A percentile compares a stretch with the other conserved stretches of the same genome.
Conservation (phyloP, 176 grass and related monocot species). For the Lolium perenne region DNA sequence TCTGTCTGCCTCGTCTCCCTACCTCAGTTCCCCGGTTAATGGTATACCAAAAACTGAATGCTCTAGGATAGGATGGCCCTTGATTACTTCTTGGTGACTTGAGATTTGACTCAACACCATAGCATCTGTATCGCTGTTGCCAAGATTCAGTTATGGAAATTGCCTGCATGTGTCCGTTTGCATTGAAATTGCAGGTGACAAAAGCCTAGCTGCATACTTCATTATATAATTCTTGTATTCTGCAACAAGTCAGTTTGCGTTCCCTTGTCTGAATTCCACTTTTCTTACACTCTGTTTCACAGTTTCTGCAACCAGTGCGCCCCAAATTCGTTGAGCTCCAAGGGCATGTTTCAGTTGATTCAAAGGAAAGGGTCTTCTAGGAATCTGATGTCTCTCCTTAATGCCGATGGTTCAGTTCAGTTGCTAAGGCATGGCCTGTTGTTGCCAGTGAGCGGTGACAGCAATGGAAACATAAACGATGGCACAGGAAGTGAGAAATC, state of each 20-base stretch:
- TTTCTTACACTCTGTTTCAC: not conserved
- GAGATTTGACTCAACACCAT: not conserved
- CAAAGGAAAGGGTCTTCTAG: conserved; percentile 76
- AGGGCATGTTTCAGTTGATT: conserved; percentile 91
- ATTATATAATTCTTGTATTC: too few relatives aligned
- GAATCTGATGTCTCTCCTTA: conserved; percentile 81
- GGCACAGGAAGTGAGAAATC: not conserved
- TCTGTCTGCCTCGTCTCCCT: too few relatives aligned
- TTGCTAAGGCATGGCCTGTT: conserved; percentile 76
- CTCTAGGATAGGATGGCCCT: too few relatives aligned
- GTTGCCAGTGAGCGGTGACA: conserved; percentile 36
- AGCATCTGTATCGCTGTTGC: too few relatives aligned
- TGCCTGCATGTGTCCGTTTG: too few relatives aligned
- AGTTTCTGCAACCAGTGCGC: conserved; percentile 26
- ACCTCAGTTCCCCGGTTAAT: too few relatives aligned
- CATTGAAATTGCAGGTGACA: not conserved
- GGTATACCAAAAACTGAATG: too few relatives aligned
- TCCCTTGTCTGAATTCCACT: not conserved
- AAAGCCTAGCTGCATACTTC: too few relatives aligned
- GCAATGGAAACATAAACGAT: conserved; percentile 21
- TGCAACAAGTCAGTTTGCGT: not conserved
- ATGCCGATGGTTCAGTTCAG: conserved; percentile 64
- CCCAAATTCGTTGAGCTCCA: conserved; percentile 75
- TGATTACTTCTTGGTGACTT: not conserved
- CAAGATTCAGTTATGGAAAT: too few relatives aligned